Evolutionary conservation across 441 rosid genomes (phyloP).

Genomic region (Arabidopsis hybrid): DNA sequence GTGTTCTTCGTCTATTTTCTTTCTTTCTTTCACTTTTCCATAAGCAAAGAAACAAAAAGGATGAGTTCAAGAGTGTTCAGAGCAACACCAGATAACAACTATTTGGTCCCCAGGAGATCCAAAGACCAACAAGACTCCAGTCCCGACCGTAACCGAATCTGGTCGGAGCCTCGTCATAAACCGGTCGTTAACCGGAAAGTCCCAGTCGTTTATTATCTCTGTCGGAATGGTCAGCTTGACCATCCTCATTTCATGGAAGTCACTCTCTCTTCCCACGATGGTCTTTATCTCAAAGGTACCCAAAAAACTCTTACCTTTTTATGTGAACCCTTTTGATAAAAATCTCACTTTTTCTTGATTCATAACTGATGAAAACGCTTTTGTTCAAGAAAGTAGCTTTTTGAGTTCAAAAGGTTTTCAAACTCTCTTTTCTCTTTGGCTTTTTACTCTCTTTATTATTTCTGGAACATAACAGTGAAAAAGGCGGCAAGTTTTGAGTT

Average conservation of each 20-base stretch:
- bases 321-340: background rate
- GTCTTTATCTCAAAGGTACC: slow-evolving; percentile 65
- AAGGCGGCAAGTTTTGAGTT: slow-evolving; percentile 39
- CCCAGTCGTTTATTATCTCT: slow-evolving; percentile 66
- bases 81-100: slow-evolving; percentile 44
- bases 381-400: slow-evolving; percentile 24
- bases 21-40: slow-evolving; percentile 8
- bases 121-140: slow-evolving; percentile 57
- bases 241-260: slow-evolving; percentile 83
- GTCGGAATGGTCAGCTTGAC: slow-evolving; percentile 68
- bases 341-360: background rate
- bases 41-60: slow-evolving; percentile 43
- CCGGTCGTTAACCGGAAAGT: slow-evolving; percentile 50
- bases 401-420: slow-evolving; percentile 33
- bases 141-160: slow-evolving; percentile 71
- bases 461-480: slow-evolving; percentile 25
- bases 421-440: slow-evolving; percentile 36
- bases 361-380: slow-evolving; percentile 12
- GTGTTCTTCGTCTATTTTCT: slow-evolving; percentile 15
- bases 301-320: background rate
- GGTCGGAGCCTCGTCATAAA: slow-evolving; percentile 55
- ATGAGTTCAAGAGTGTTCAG: slow-evolving; percentile 51
- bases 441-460: slow-evolving; percentile 25
- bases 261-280: slow-evolving; percentile 59
- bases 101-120: slow-evolving; percentile 59